Base-by-base conservation (phyloP, 2,329 filamentous ascomycete species). In the Aspergillus quadrilineatus region DNA sequence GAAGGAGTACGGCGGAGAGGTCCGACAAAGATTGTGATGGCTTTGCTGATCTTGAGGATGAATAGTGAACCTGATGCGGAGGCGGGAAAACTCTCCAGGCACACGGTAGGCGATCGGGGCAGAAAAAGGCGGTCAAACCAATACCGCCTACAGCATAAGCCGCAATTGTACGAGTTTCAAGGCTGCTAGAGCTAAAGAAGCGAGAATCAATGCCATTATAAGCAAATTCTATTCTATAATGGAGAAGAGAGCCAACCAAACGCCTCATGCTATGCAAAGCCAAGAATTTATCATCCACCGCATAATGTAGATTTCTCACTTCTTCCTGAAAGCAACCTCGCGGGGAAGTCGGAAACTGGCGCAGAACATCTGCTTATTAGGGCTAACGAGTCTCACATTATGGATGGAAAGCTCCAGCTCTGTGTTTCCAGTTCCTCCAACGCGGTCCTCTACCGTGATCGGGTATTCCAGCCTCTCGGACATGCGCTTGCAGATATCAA, bases 321-420 rank as follows among this genome's bases (percentile, higher is more conserved):
- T 36, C 44, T 69, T 67, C 28, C 64, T 67, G 77, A 96, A 97
- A 12, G 92, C 94, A 5, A 97, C 90, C 65, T 90, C 86, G 34
- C 79, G 75, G 2, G 94, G 94, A 58, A 99, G 71, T 60, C 92
- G 85, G 75, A 99, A 97, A 64, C 86, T 95, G 30, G 91, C 93
- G 73, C 94, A 97, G 74, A 93, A 97, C 92, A 97, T 97, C 69
- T 89, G 85, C 81, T 99, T 99, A 68, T 90, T 88, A 4, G 94
- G 94, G 57, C 92, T 90, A 54, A 99, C 94, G 64, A 95, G 86
- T 62, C 94, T 83, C 34, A 97, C 91, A 71, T 86, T 83, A 55
- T 77, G 77, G 5, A 88, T 79, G 30, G 78, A 72, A 14, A 85
- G 73, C 39, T 83, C 82, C 5, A 79, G 72, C 57, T 89, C 85